Percentiles rank a stretch among this genome's conserved stretches.
These are phyloP conservation scores for Penicillium psychrosexuale DNA, from an alignment of 2,329 filamentous ascomycete species.

Conservation along the genomic window DNA sequence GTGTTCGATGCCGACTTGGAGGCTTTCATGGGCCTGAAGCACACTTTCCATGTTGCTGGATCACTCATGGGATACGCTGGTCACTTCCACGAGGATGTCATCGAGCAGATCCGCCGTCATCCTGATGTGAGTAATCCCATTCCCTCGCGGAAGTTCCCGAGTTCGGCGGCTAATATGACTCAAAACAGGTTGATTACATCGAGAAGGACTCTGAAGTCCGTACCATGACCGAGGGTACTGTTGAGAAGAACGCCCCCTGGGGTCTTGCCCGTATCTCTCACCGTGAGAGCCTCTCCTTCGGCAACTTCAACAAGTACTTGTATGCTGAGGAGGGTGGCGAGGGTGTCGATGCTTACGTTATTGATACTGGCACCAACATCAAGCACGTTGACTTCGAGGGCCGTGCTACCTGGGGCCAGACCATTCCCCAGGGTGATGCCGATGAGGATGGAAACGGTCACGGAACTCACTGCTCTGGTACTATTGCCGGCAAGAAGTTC, in stretches of 20 bases:
- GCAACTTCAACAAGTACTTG: slow-evolving; percentile 97
- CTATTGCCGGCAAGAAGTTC: slow-evolving; percentile 96
- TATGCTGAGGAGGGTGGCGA: slow-evolving; percentile 87
- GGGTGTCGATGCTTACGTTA: slow-evolving; percentile 97
- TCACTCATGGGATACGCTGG: slow-evolving; percentile 88
- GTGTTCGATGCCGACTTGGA: slow-evolving; percentile 65
- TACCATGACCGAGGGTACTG: slow-evolving; percentile 58
- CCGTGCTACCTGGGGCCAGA: slow-evolving; percentile 95
- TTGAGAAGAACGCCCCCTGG: slow-evolving; percentile 96
- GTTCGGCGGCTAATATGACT: slow-evolving; percentile 8
- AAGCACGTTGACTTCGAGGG: slow-evolving; percentile 97
- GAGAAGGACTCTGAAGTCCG: slow-evolving; percentile 93
- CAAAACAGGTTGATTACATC: slow-evolving; percentile 81
- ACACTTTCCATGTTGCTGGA: slow-evolving; percentile 89
- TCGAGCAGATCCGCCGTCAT: slow-evolving; percentile 90
- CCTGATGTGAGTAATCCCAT: slow-evolving; percentile 78
- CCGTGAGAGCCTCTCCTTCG: slow-evolving; percentile 79
- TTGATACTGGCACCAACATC: slow-evolving; percentile 93
- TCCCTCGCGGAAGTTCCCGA: not conserved
- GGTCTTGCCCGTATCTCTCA: slow-evolving; percentile 97
- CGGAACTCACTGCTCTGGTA: slow-evolving; percentile 98
- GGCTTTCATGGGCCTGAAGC: slow-evolving; percentile 81
- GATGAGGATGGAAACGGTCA: slow-evolving; percentile 96
- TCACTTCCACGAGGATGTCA: slow-evolving; percentile 88
- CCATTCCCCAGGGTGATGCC: slow-evolving; percentile 77